Conservation (phyloP, 2,329 filamentous ascomycete species). For the Reticulascus tulasneorum region DNA sequence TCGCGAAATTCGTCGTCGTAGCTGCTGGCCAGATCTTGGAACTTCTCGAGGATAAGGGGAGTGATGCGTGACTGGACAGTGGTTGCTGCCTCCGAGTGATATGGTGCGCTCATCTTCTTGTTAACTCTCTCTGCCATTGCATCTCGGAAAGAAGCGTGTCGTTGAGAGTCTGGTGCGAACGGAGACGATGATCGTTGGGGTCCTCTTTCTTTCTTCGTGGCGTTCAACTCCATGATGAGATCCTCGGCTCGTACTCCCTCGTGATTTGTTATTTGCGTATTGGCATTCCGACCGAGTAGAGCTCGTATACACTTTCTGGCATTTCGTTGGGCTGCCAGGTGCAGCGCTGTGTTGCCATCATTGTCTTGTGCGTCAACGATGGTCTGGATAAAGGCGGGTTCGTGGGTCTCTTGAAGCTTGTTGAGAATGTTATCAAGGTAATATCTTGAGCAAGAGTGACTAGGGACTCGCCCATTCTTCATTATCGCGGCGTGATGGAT, state of each 20-base stretch:
- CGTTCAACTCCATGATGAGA: constrained; percentile 73
- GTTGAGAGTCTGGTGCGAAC: constrained; percentile 60
- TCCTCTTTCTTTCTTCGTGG: constrained; percentile 58
- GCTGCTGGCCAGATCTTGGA: constrained; percentile 63
- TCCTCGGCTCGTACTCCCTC: constrained; percentile 82
- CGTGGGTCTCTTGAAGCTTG: constrained; percentile 73
- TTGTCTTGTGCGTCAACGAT: constrained; percentile 79
- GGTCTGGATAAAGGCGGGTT: constrained; percentile 70
- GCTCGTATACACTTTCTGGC: constrained; percentile 86
- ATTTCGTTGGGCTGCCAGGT: constrained; percentile 72
- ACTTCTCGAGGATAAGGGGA: constrained; percentile 66
- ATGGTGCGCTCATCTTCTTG: constrained; percentile 36
- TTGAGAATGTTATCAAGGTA: constrained; percentile 91
- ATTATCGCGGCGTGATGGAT: constrained; percentile 93
- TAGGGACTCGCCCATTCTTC: constrained; percentile 74
- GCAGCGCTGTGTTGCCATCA: constrained; percentile 82
- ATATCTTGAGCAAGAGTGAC: constrained; percentile 85
- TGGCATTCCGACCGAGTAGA: constrained; percentile 74
- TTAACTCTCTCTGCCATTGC: constrained; percentile 36
- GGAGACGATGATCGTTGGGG: constrained; percentile 74
- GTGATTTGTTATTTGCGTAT: constrained; percentile 76
- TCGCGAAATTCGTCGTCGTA: constrained; percentile 75
- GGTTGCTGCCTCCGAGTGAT: constrained; percentile 63
- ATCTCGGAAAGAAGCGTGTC: constrained; percentile 50
- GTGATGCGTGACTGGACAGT: constrained; percentile 67